Percentiles rank a stretch among this genome's conserved stretches.
phyloP scores from a whole-genome alignment of 1,139 yeast species.

The Cylindricascospora bacillispora region DNA sequence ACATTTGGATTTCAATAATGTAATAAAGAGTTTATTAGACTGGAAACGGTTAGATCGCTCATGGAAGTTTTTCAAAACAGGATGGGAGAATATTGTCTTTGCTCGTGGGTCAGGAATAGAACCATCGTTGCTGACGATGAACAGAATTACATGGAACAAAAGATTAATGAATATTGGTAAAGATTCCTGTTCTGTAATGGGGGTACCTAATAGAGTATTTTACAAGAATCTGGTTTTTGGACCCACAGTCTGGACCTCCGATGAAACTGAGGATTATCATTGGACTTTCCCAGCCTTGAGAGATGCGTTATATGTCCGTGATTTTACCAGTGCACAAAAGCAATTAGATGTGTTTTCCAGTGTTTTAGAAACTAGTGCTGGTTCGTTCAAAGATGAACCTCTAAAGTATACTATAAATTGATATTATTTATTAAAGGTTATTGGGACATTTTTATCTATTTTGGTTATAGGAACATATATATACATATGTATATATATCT shows the following conservation, averaged over 20 bases:
- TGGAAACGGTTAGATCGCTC: conserved; percentile 32
- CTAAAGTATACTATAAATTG: too few species aligned
- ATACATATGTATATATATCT: not conserved
- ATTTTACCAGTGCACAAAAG: conserved; percentile 44
- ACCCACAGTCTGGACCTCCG: conserved; percentile 43
- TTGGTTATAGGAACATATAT: not conserved
- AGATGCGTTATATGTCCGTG: conserved; percentile 36
- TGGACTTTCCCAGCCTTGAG: conserved; percentile 67
- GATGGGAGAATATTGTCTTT: conserved; percentile 21
- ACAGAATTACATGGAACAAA: conserved; percentile 73
- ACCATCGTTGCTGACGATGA: conserved; percentile 56
- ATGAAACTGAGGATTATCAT: conserved; percentile 34
- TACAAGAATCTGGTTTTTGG: conserved; percentile 63
- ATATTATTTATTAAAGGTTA: too few species aligned
- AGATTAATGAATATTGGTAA: conserved; percentile 47
- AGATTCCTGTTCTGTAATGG: conserved; percentile 36
- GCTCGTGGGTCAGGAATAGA: conserved; percentile 35
- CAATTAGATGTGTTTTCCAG: conserved; percentile 39
- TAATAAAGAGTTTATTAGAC: conserved; percentile 22
- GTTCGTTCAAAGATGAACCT: conserved; percentile 20
- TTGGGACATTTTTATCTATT: too few species aligned
- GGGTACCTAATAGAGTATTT: conserved; percentile 47
- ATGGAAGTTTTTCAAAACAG: conserved; percentile 24
- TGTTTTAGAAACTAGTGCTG: conserved; percentile 25
- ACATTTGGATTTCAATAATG: conserved; percentile 20